Base-by-base conservation (phyloP, 306 rosid species). In the Ammopiptanthus mongolicus region DNA sequence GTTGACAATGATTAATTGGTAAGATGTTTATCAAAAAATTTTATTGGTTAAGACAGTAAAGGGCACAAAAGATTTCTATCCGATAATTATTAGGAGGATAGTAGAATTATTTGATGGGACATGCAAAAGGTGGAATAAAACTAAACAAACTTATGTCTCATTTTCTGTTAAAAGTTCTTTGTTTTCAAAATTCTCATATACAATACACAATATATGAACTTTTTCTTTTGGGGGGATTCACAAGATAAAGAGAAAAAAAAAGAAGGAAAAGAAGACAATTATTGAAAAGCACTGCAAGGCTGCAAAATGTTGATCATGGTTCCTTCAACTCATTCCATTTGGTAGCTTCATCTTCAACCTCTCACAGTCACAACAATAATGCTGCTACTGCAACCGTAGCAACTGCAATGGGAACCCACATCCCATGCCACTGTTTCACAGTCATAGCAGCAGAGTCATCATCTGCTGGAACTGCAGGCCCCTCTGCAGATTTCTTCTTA, bases 401-500 rank as follows among this genome's bases (percentile, higher is more conserved):
- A 79, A 74, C 15, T 12, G 73, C 79, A 75, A 77, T 2, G 6
- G 71, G 25, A 57, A 68, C 58, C 79, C 62, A 77, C 17, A 80
- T 65, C 3, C 66, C 31, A n/a, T 64, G 42, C 50, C 6, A 4
- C 21, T 77, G 72, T 34, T 71, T 80, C 15, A 65, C 28, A 47
- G 51, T 39, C 53, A 61, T 0, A 34, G 84, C 87, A 11, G 34
- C 69, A 47, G 87, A 84, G 15, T 39, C 69, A 53, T 62, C 71
- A 71, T 71, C 83, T 9, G 71, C 78, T 0, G 80, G 22, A 17
- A 47, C 58, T 0, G 22, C 81, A 10, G 71, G 51, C 5, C 74
- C 75, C 2, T 78, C 87, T 0, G 86, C 46, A 1, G 90, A 75
- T 65, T 86, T 86, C 78, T 86, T 83, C 81, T 86, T 86, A 10